Percentiles rank a stretch among this genome's conserved stretches.
These are phyloP conservation scores for Pecoramyces ruminantium DNA, from an alignment of 192 early-diverging fungal genomes.

Conservation along the genomic window DNA sequence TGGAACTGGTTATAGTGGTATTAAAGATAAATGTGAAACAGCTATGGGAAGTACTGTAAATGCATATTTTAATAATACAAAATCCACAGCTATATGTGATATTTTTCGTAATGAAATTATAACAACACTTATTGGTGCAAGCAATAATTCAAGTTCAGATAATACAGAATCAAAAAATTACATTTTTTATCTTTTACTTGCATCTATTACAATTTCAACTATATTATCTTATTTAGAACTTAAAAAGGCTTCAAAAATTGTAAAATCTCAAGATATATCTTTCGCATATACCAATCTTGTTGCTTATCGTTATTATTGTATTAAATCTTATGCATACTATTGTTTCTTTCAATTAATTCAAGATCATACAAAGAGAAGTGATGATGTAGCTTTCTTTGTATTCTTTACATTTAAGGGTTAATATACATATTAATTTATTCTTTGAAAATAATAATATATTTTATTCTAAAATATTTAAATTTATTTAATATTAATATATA, in stretches of 20 bases:
- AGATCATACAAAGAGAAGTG: constrained; percentile 36
- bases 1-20: background rate
- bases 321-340: constrained; percentile 58
- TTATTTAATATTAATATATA: too few relatives aligned
- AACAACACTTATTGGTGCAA: too few relatives aligned
- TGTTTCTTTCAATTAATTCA: constrained; percentile 66
- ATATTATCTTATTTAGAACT: constrained; percentile 19
- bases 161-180: too few relatives aligned
- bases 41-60: too few relatives aligned
- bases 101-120: too few relatives aligned
- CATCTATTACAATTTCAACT: background rate
- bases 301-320: constrained; percentile 58
- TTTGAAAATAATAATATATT: too few relatives aligned
- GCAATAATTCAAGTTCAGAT: too few relatives aligned
- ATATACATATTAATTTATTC: constrained; percentile 1
- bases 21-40: constrained; percentile 1
- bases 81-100: too few relatives aligned
- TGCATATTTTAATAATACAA: too few relatives aligned
- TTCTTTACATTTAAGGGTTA: constrained; percentile 70
- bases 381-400: constrained; percentile 64
- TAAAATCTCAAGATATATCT: constrained; percentile 53
- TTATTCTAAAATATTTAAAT: too few relatives aligned
- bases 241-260: constrained; percentile 41
- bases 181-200: background rate
- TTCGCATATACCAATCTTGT: constrained; percentile 55